Evolutionary conservation across 1,284 basidiomycete species (phyloP).

Genomic region (Cystobasidiaceae sp.): DNA sequence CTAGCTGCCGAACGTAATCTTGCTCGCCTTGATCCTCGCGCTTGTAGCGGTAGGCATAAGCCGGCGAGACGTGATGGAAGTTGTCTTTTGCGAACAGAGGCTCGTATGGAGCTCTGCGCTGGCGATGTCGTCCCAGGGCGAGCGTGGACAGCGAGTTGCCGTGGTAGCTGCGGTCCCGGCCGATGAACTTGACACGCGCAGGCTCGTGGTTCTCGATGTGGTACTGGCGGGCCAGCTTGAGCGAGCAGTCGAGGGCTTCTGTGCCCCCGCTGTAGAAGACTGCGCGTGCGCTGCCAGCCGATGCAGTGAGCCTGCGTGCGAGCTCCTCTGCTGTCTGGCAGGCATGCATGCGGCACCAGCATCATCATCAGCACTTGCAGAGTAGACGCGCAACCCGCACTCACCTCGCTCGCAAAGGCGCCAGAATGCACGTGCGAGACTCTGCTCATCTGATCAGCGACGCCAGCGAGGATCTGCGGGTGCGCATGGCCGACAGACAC

Average conservation of each 20-base stretch:
- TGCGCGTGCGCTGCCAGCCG: slow-evolving; percentile 38
- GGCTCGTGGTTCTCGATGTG: slow-evolving; percentile 61
- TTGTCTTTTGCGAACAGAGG: slow-evolving; percentile 53
- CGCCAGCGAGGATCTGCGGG: slow-evolving; percentile 61
- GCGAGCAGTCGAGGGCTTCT: slow-evolving; percentile 73
- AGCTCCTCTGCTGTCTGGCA: slow-evolving; percentile 67
- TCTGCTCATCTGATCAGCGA: slow-evolving; percentile 69
- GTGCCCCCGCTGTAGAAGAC: slow-evolving; percentile 45
- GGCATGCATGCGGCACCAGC: neutral
- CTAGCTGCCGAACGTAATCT: slow-evolving; percentile 66
- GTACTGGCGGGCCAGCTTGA: slow-evolving; percentile 69
- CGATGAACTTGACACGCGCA: slow-evolving; percentile 68
- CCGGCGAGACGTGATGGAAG: slow-evolving; percentile 70
- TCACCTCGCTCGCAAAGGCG: slow-evolving; percentile 44
- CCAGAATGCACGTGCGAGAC: slow-evolving; percentile 50
- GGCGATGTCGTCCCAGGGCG: slow-evolving; percentile 57
- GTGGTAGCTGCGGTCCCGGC: slow-evolving; percentile 71
- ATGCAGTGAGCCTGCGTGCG: slow-evolving; percentile 57
- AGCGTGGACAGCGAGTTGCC: slow-evolving; percentile 72
- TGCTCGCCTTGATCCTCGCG: slow-evolving; percentile 63
- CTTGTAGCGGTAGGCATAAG: slow-evolving; percentile 74
- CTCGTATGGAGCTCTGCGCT: slow-evolving; percentile 62
- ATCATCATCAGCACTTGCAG: neutral
- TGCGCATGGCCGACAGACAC: slow-evolving; percentile 69
- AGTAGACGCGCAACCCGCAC: slow-evolving; percentile 60